phyloP scores from a whole-genome alignment of 2,329 filamentous ascomycete species.

The Neocucurbitaria cava region DNA sequence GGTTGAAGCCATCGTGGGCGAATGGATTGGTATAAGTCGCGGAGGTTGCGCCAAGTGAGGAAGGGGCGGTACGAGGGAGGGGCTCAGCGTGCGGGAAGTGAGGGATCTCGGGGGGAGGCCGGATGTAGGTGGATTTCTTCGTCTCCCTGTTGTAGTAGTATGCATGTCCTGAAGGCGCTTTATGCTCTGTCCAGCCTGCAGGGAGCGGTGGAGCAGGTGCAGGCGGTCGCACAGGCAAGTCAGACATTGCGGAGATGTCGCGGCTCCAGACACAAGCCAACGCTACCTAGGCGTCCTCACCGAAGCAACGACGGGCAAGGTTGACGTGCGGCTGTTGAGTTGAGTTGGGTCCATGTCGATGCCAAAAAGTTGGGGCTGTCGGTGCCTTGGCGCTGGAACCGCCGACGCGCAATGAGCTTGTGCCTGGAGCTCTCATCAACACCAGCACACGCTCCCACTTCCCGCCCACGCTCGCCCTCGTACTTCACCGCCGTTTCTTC shows the following conservation, averaged over 20 bases:
- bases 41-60: slow-evolving; percentile 18
- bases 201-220: slow-evolving; percentile 65
- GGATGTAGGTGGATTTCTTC: slow-evolving; percentile 85
- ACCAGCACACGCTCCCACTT: slow-evolving; percentile 31
- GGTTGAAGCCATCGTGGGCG: slow-evolving; percentile 54
- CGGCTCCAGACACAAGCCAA: neutral
- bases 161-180: slow-evolving; percentile 81
- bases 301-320: slow-evolving; percentile 3
- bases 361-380: slow-evolving; percentile 35
- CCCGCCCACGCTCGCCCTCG: slow-evolving; percentile 26
- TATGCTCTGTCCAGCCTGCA: slow-evolving; percentile 91
- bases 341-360: too few species aligned
- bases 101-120: slow-evolving; percentile 58
- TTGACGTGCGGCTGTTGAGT: too few species aligned
- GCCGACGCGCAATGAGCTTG: slow-evolving; percentile 46
- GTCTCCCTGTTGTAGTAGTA: slow-evolving; percentile 88
- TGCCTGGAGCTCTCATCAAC: slow-evolving; percentile 48
- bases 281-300: neutral
- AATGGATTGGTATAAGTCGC: slow-evolving; percentile 42
- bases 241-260: slow-evolving; percentile 29
- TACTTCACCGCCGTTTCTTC: slow-evolving; percentile 12
- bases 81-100: slow-evolving; percentile 7
- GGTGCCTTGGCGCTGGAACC: slow-evolving; percentile 29
- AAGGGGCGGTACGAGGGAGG: slow-evolving; percentile 7
- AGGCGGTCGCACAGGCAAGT: slow-evolving; percentile 41